Percentiles rank a stretch among this genome's conserved stretches.
Conservation (phyloP, 768 basidiomycete genomes). For the Leucocoprinus birnbaumii region DNA sequence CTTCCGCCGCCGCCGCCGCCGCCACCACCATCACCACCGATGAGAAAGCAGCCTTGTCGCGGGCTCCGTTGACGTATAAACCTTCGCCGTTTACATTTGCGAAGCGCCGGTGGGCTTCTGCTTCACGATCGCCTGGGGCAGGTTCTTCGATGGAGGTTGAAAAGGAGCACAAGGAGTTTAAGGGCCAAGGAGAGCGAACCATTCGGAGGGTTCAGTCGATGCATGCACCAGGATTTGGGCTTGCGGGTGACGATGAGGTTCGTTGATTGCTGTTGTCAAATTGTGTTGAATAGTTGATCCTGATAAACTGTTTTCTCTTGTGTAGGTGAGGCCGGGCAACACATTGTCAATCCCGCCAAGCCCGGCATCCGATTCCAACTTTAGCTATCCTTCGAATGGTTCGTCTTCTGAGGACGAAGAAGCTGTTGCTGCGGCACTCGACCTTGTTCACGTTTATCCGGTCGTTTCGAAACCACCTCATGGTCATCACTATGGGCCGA, state of each 20-base stretch:
- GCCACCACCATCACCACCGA: neutral
- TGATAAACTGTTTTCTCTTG: neutral
- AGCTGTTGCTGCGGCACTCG: constrained; percentile 12
- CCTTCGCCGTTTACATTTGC: constrained; percentile 67
- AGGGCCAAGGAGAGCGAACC: neutral
- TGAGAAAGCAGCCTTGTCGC: constrained; percentile 18
- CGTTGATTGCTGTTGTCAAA: neutral
- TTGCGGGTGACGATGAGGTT: constrained; percentile 10
- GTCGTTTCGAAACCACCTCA: constrained; percentile 15
- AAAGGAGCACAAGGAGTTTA: neutral
- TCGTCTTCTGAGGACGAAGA: constrained; percentile 19
- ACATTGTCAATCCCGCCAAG: neutral
- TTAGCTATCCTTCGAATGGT: constrained; percentile 17
- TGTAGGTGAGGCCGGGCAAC: constrained; percentile 1
- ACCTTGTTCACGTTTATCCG: constrained; percentile 26
- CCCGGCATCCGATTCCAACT: constrained; percentile 1
- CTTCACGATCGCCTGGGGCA: constrained; percentile 2
- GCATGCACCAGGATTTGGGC: neutral
- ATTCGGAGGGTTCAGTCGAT: constrained; percentile 1
- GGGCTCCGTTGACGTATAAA: constrained; percentile 49
- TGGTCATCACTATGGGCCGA: neutral
- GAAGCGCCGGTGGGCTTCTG: constrained; percentile 51
- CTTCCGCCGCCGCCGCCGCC: constrained; percentile 25
- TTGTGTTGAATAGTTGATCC: neutral
- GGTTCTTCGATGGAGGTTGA: constrained; percentile 2